Evolutionary conservation across 2,329 filamentous ascomycete genomes (phyloP).

Genomic region (Epichloe hybrida): DNA sequence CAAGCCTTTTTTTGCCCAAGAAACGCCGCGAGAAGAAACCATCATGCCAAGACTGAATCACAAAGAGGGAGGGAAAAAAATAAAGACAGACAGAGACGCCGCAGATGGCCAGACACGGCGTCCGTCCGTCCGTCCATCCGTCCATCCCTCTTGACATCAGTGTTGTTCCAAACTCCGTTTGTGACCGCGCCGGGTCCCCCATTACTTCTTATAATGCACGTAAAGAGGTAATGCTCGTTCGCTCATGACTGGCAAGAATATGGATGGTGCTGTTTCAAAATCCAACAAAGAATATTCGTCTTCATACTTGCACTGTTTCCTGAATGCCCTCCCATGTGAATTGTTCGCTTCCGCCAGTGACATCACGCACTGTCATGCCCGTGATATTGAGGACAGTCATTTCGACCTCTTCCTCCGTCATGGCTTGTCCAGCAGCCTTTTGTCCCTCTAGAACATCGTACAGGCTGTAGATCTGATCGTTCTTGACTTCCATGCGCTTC

Average conservation of each 20-base stretch:
- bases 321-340: constrained; percentile 29
- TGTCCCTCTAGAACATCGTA: constrained; percentile 78
- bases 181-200: not conserved
- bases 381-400: constrained; percentile 47
- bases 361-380: constrained; percentile 30
- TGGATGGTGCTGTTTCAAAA: not conserved
- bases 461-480: constrained; percentile 67
- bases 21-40: not conserved
- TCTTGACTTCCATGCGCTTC: constrained; percentile 55
- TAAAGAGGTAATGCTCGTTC: not conserved
- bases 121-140: too few species aligned
- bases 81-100: not conserved
- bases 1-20: not conserved
- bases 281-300: not conserved
- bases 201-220: not conserved
- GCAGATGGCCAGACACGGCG: not conserved
- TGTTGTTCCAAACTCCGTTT: not conserved
- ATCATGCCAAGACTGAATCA: too few species aligned
- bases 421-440: constrained; percentile 45
- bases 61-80: not conserved
- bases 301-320: constrained; percentile 11
- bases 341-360: constrained; percentile 24
- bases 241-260: not conserved
- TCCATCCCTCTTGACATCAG: not conserved
- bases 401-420: constrained; percentile 50